These are phyloP conservation scores for Pseudopyricularia cyperi DNA, from an alignment of 2,329 filamentous ascomycete genomes.

Conservation along the genomic window DNA sequence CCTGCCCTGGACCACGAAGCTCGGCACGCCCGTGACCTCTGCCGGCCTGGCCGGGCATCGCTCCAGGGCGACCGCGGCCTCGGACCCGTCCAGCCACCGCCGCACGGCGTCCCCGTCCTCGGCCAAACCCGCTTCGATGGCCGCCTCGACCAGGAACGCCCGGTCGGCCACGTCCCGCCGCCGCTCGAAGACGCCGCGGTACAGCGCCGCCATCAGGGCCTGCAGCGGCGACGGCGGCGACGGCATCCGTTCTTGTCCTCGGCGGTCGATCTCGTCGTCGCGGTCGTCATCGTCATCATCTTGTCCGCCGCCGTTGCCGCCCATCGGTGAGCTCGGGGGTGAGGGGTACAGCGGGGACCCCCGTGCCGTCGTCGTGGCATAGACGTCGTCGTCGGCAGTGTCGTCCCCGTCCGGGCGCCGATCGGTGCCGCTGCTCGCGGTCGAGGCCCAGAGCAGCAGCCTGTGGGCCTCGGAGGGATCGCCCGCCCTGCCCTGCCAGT, in stretches of 20 bases:
- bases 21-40: constrained; percentile 54
- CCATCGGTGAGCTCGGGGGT: neutral
- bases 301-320: neutral
- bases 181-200: constrained; percentile 26
- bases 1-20: constrained; percentile 56
- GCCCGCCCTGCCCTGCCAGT: constrained; percentile 27
- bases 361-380: too few species aligned
- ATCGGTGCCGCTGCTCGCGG: constrained; percentile 12
- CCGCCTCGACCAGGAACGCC: constrained; percentile 22
- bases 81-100: constrained; percentile 13
- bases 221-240: neutral
- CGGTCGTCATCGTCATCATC: neutral
- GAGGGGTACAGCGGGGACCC: neutral
- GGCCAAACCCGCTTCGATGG: constrained; percentile 16
- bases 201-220: constrained; percentile 26
- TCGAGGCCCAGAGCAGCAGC: constrained; percentile 26
- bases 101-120: constrained; percentile 7
- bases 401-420: neutral
- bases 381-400: too few species aligned
- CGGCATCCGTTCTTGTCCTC: neutral
- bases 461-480: constrained; percentile 31
- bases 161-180: constrained; percentile 27
- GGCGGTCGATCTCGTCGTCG: neutral
- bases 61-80: constrained; percentile 4
- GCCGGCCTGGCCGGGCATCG: constrained; percentile 10